Evolutionary conservation across 371 early-diverging fungal species (phyloP).

Genomic region (Mucor lusitanicus): DNA sequence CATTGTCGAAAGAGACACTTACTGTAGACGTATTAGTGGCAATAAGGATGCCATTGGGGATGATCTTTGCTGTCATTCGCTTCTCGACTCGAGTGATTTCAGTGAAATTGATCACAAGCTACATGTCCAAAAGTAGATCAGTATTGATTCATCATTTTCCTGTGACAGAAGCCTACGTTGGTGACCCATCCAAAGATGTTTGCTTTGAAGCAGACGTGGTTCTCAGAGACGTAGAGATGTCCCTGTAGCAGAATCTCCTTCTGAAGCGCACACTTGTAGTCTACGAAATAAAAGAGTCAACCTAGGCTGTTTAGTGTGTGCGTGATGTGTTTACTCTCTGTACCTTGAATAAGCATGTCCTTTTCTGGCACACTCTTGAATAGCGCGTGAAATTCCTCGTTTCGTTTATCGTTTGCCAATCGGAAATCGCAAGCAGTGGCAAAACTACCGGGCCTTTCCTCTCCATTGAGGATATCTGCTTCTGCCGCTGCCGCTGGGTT

Average conservation of each 20-base stretch:
- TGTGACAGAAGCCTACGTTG: slow-evolving; percentile 50
- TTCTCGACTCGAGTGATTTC: slow-evolving; percentile 85
- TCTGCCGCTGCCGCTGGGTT: slow-evolving; percentile 11
- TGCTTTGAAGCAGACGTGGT: slow-evolving; percentile 90
- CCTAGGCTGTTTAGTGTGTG: not conserved
- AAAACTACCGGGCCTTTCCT: slow-evolving; percentile 28
- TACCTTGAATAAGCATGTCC: slow-evolving; percentile 62
- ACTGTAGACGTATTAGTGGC: slow-evolving; percentile 68
- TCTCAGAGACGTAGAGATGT: slow-evolving; percentile 83
- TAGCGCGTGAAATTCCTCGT: slow-evolving; percentile 58
- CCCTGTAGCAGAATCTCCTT: slow-evolving; percentile 94
- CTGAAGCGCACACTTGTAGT: slow-evolving; percentile 90
- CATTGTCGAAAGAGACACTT: slow-evolving; percentile 15
- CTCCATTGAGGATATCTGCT: slow-evolving; percentile 9
- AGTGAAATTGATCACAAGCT: slow-evolving; percentile 80
- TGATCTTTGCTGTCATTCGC: slow-evolving; percentile 77
- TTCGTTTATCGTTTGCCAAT: slow-evolving; percentile 46
- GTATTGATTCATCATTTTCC: not conserved
- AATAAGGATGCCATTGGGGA: slow-evolving; percentile 87
- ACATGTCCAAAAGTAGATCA: not conserved
- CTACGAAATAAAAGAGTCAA: slow-evolving; percentile 39
- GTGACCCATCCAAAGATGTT: slow-evolving; percentile 97
- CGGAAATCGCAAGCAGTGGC: slow-evolving; percentile 32
- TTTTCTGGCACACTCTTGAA: slow-evolving; percentile 59
- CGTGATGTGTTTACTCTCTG: not conserved